phyloP scores from a whole-genome alignment of 176 grass and related monocot genomes.

The Juncus inflexus region DNA sequence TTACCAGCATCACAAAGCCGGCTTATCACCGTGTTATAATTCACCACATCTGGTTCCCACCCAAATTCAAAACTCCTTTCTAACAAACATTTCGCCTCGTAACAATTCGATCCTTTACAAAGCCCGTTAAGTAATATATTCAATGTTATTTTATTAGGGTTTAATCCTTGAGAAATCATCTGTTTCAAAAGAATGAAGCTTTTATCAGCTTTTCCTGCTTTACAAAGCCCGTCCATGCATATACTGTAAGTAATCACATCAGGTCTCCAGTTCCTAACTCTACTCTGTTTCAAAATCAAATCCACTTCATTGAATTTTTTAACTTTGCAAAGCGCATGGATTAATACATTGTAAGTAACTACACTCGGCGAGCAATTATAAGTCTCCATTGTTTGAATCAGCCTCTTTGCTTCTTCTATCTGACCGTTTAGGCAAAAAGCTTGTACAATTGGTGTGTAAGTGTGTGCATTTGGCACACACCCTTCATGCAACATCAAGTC shows the following conservation, averaged over 20 bases:
- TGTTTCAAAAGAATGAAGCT: slow-evolving; percentile 52
- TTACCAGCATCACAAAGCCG: slow-evolving; percentile 52
- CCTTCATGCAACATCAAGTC: slow-evolving; percentile 75
- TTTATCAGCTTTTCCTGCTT: slow-evolving; percentile 49
- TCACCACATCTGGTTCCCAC: slow-evolving; percentile 59
- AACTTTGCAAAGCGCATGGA: slow-evolving; percentile 60
- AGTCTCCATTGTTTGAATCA: slow-evolving; percentile 53
- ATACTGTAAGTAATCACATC: slow-evolving; percentile 78
- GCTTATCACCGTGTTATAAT: slow-evolving; percentile 94
- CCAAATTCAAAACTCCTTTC: slow-evolving; percentile 54
- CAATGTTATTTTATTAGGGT: slow-evolving; percentile 67
- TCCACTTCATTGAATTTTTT: slow-evolving; percentile 56
- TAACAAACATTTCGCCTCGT: slow-evolving; percentile 52
- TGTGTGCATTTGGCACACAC: slow-evolving; percentile 65
- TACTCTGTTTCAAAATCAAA: slow-evolving; percentile 44
- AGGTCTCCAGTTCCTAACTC: slow-evolving; percentile 49
- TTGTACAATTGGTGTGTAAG: slow-evolving; percentile 76
- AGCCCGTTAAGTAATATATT: slow-evolving; percentile 88
- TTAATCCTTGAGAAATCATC: slow-evolving; percentile 50
- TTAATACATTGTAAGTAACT: slow-evolving; percentile 70
- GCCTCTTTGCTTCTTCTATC: slow-evolving; percentile 46
- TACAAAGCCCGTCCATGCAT: slow-evolving; percentile 79
- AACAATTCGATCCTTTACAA: slow-evolving; percentile 46
- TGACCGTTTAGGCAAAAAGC: slow-evolving; percentile 47
- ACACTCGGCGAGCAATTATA: slow-evolving; percentile 54